Conservation (phyloP, 106 monocot genomes). For the Apostasia shenzhenica region DNA sequence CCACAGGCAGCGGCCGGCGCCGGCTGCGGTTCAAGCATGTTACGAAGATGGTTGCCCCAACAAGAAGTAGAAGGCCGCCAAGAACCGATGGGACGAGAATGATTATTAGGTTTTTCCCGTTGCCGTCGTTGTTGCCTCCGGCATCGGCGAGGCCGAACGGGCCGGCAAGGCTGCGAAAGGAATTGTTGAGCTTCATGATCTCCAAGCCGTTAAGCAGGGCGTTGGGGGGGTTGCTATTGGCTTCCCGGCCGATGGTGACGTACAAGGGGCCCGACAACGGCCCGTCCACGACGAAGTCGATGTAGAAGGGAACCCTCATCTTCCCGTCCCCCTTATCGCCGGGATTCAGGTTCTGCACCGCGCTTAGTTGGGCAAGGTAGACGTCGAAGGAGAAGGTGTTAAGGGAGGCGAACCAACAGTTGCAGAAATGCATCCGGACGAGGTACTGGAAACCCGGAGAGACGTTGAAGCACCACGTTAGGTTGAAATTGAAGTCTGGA, state of each 20-base stretch:
- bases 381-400: constrained; percentile 28
- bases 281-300: constrained; percentile 22
- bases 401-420: constrained; percentile 11
- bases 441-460: constrained; percentile 18
- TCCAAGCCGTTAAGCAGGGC: constrained; percentile 63
- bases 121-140: not conserved
- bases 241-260: constrained; percentile 34
- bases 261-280: constrained; percentile 9
- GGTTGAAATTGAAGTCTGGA: not conserved
- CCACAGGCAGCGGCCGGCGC: not conserved
- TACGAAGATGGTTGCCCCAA: not conserved
- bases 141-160: not conserved
- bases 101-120: not conserved
- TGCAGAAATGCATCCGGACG: constrained; percentile 62
- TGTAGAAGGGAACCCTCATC: constrained; percentile 19
- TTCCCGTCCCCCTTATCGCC: not conserved
- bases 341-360: constrained; percentile 10
- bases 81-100: constrained; percentile 14
- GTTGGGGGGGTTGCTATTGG: not conserved
- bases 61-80: constrained; percentile 7
- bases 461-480: constrained; percentile 51
- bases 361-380: constrained; percentile 16
- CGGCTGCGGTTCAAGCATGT: constrained; percentile 3
- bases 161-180: constrained; percentile 8
- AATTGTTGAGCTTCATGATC: constrained; percentile 38